Evolutionary conservation across 2,329 filamentous ascomycete species (phyloP).

Genomic region (Neopestalotiopsis rosae): DNA sequence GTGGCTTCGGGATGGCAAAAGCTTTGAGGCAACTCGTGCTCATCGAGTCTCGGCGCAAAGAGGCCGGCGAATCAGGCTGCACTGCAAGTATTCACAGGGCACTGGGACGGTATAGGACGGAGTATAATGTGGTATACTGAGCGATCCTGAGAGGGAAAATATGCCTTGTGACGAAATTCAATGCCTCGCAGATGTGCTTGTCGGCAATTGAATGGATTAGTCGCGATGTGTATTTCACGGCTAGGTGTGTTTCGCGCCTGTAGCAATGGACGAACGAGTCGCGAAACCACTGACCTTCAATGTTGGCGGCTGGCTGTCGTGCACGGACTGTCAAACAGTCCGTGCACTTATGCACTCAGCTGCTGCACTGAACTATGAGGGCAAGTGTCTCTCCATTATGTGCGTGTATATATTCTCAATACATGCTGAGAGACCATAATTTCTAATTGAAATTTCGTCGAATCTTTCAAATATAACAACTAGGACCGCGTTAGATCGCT

Average conservation of each 20-base stretch:
- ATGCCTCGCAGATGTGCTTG: background rate
- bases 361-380: too few relatives aligned
- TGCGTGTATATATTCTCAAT: too few relatives aligned
- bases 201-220: background rate
- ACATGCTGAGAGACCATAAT: too few relatives aligned
- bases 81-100: background rate
- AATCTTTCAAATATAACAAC: too few relatives aligned
- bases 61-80: background rate
- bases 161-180: background rate
- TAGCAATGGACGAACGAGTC: conserved; percentile 9
- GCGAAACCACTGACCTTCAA: background rate
- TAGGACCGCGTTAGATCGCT: too few relatives aligned
- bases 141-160: background rate
- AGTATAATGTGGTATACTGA: background rate
- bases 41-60: conserved; percentile 2
- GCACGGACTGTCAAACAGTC: background rate
- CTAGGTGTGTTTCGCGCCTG: background rate
- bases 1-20: background rate
- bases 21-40: background rate
- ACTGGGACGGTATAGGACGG: background rate
- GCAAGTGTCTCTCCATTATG: too few relatives aligned
- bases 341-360: background rate
- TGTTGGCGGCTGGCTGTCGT: background rate
- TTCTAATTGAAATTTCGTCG: too few relatives aligned
- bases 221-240: background rate